Percentiles rank a stretch among this genome's conserved stretches.
Evolutionary conservation across 768 basidiomycete genomes (phyloP).

Genomic region (Pisolithus tinctorius): DNA sequence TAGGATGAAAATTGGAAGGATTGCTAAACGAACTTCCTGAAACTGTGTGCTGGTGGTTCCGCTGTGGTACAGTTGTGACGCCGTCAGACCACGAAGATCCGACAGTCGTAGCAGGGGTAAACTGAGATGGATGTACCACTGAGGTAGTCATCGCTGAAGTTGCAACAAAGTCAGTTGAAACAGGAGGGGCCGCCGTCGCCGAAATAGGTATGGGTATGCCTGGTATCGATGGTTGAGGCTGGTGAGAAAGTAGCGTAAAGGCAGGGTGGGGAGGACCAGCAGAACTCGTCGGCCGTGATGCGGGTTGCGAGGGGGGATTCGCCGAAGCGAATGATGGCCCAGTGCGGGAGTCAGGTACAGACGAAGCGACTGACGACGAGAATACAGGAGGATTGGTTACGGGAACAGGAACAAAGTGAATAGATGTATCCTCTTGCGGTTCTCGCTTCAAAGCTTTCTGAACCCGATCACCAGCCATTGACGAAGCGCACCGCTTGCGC

Average conservation of each 20-base stretch:
- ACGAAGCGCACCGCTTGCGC: constrained; percentile 47
- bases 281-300: constrained; percentile 29
- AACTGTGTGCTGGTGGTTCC: constrained; percentile 27
- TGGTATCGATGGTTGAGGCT: constrained; percentile 9
- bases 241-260: constrained; percentile 20
- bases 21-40: constrained; percentile 23
- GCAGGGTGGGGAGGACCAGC: constrained; percentile 16
- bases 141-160: constrained; percentile 16
- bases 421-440: constrained; percentile 35
- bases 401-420: constrained; percentile 20
- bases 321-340: constrained; percentile 22
- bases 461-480: constrained; percentile 38
- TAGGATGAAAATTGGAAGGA: constrained; percentile 24
- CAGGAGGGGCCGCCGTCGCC: constrained; percentile 12
- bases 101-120: constrained; percentile 16
- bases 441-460: constrained; percentile 45
- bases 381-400: constrained; percentile 18
- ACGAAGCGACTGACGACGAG: constrained; percentile 15
- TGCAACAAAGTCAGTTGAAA: constrained; percentile 18
- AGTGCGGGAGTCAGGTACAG: constrained; percentile 18
- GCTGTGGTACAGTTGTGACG: constrained; percentile 19
- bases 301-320: constrained; percentile 21
- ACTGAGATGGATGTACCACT: constrained; percentile 17
- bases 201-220: constrained; percentile 17
- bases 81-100: constrained; percentile 27